phyloP scores from a whole-genome alignment of 2,329 filamentous ascomycete genomes.

The Xylaria sp. region DNA sequence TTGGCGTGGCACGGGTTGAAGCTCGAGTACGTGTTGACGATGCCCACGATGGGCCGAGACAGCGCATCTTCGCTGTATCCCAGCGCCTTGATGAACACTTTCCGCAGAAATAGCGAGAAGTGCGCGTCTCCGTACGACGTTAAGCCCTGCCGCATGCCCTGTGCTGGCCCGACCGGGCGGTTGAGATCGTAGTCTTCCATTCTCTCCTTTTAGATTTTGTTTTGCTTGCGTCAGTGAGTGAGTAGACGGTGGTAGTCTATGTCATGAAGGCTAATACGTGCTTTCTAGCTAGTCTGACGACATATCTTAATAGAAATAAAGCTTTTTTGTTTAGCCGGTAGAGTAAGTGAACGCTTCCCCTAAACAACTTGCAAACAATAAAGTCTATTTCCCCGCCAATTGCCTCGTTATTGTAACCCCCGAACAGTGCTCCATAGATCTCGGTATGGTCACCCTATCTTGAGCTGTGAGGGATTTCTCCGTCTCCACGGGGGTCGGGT shows the following conservation, averaged over 20 bases:
- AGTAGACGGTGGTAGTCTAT: not conserved
- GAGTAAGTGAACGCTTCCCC: not conserved
- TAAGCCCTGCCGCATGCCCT: slow-evolving; percentile 71
- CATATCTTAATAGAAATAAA: not conserved
- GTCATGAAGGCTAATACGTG: not conserved
- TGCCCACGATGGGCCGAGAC: slow-evolving; percentile 75
- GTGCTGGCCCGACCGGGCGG: slow-evolving; percentile 58
- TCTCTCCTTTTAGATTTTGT: not conserved
- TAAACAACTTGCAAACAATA: not conserved
- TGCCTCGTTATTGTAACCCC: not conserved
- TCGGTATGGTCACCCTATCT: not conserved
- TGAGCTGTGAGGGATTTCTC: slow-evolving; percentile 30
- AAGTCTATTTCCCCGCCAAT: not conserved
- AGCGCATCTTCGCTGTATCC: slow-evolving; percentile 79
- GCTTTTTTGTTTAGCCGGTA: not conserved
- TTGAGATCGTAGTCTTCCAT: slow-evolving; percentile 69
- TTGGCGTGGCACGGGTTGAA: slow-evolving; percentile 82
- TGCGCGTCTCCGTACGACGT: slow-evolving; percentile 78
- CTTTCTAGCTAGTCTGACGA: not conserved
- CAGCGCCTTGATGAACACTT: slow-evolving; percentile 80
- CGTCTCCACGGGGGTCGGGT: slow-evolving; percentile 23
- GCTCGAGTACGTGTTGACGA: slow-evolving; percentile 76
- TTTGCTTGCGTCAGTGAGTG: not conserved
- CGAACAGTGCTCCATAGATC: not conserved
- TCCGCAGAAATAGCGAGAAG: slow-evolving; percentile 78